Conservation (phyloP, 2,329 filamentous ascomycete genomes). For the Exophiala sp. region DNA sequence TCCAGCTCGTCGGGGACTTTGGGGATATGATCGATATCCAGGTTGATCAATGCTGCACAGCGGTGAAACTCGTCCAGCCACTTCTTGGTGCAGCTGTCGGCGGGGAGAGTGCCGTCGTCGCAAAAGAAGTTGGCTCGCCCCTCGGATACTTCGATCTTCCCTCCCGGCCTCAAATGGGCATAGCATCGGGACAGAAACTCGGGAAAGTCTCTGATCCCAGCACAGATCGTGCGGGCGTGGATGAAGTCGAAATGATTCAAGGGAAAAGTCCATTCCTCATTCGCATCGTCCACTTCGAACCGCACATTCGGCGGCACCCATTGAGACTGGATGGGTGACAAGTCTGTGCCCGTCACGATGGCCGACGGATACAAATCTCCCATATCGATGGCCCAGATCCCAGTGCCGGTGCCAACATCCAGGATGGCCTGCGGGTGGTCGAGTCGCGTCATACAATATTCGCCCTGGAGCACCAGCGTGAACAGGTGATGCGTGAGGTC, state of each 20-base stretch:
- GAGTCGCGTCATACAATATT: not conserved
- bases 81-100: conserved; percentile 24
- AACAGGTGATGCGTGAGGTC: conserved; percentile 2
- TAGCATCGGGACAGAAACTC: conserved; percentile 25
- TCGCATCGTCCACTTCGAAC: conserved; percentile 55
- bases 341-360: conserved; percentile 27
- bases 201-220: conserved; percentile 54
- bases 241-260: conserved; percentile 55
- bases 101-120: conserved; percentile 36
- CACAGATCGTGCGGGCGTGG: conserved; percentile 52
- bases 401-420: conserved; percentile 21
- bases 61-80: conserved; percentile 1
- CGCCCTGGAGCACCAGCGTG: conserved; percentile 1
- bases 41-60: not conserved
- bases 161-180: conserved; percentile 35
- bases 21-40: conserved; percentile 2
- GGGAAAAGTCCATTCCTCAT: conserved; percentile 52
- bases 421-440: conserved; percentile 28
- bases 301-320: conserved; percentile 51
- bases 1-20: conserved; percentile 1
- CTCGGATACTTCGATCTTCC: conserved; percentile 37
- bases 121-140: conserved; percentile 17
- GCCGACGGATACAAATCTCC: conserved; percentile 33
- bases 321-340: conserved; percentile 29
- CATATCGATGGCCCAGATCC: conserved; percentile 25